A percentile compares a stretch with the other conserved stretches of the same genome.
Conservation (phyloP, 345 rosid genomes). For the Angophora floribunda region DNA sequence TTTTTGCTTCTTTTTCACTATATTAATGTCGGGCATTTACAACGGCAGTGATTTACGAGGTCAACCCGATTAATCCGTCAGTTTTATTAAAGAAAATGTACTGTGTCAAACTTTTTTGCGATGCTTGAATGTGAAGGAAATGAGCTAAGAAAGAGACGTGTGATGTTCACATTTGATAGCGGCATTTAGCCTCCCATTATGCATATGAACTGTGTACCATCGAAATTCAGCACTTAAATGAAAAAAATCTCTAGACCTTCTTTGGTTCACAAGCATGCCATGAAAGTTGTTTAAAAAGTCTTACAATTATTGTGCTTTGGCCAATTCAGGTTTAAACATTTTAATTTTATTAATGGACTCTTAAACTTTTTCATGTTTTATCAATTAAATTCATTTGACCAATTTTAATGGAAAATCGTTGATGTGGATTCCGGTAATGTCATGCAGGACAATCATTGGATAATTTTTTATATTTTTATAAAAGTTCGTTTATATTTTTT, state of each 20-base stretch:
- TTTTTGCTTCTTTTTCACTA: background rate
- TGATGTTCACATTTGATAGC: background rate
- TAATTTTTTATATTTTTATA: too few relatives aligned
- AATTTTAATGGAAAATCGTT: too few relatives aligned
- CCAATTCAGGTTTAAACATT: background rate
- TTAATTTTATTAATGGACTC: too few relatives aligned
- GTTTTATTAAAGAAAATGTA: background rate
- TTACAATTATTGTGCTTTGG: too few relatives aligned
- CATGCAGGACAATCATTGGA: background rate
- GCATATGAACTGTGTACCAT: background rate
- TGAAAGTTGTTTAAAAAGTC: too few relatives aligned
- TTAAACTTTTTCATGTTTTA: too few relatives aligned
- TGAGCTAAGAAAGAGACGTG: background rate
- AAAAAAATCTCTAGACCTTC: background rate
- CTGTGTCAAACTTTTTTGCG: background rate
- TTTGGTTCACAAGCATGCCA: background rate
- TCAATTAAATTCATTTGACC: too few relatives aligned
- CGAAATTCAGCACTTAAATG: background rate
- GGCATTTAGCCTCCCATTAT: background rate
- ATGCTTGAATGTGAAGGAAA: background rate
- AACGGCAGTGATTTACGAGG: background rate
- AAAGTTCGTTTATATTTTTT: too few relatives aligned
- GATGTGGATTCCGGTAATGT: fast-evolving
- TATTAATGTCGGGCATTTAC: background rate
- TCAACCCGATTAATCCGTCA: background rate